phyloP scores from a whole-genome alignment of 2,329 filamentous ascomycete genomes.

The Xylaria sp. region DNA sequence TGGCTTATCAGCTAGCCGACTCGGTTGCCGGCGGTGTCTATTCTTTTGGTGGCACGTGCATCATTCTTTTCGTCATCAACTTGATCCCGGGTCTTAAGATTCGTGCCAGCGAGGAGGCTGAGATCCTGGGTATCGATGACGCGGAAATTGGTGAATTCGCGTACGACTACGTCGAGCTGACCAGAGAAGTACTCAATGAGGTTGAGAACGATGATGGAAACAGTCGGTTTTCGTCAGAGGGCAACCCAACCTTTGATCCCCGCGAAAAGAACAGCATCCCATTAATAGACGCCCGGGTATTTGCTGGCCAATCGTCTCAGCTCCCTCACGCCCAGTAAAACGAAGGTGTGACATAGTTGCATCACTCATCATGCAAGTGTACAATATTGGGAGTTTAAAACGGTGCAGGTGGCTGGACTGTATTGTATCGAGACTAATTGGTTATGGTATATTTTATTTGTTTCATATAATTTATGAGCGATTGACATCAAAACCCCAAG shows the following conservation, averaged over 20 bases:
- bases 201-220: slow-evolving; percentile 58
- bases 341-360: neutral
- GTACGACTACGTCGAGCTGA: slow-evolving; percentile 92
- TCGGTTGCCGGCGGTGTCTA: slow-evolving; percentile 80
- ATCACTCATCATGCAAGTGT: slow-evolving; percentile 11
- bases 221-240: slow-evolving; percentile 58
- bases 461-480: neutral
- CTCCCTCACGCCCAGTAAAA: slow-evolving; percentile 42
- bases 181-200: slow-evolving; percentile 60
- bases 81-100: slow-evolving; percentile 80
- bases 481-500: neutral
- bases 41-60: slow-evolving; percentile 79
- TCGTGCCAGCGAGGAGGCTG: slow-evolving; percentile 79
- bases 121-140: slow-evolving; percentile 87
- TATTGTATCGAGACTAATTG: neutral
- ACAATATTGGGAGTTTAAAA: slow-evolving; percentile 27
- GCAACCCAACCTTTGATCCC: slow-evolving; percentile 53
- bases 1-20: slow-evolving; percentile 86
- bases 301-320: slow-evolving; percentile 52
- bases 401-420: slow-evolving; percentile 2
- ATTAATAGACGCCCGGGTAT: slow-evolving; percentile 58
- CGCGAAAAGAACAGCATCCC: slow-evolving; percentile 63
- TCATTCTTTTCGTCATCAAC: slow-evolving; percentile 85
- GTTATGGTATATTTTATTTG: slow-evolving; percentile 11
- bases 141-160: slow-evolving; percentile 93